Conservation (phyloP, 805 yeast genomes). For the Yarrowia osloensis region DNA sequence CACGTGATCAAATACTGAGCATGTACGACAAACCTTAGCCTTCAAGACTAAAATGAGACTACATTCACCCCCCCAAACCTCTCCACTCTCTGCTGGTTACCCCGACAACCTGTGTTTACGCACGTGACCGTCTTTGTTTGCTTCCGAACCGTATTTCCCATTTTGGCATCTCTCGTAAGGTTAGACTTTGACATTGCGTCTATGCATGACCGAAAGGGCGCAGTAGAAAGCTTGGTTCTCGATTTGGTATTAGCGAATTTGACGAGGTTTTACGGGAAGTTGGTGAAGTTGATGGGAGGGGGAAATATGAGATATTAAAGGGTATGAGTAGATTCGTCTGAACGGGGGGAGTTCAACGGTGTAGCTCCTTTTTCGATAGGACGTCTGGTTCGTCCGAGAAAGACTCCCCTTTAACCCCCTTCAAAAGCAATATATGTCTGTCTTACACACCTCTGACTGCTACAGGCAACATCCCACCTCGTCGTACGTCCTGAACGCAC, state of each 20-base stretch:
- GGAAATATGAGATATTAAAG: no score
- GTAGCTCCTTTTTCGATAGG: no score
- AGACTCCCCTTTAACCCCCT: no score
- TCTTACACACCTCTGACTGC: no score
- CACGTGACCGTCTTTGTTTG: slow-evolving; percentile 24
- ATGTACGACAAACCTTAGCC: no score
- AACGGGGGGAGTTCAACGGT: not conserved
- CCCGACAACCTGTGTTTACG: slow-evolving; percentile 16
- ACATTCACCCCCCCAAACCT: no score
- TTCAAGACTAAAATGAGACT: no score
- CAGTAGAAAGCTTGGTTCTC: not conserved
- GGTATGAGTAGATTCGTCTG: not conserved
- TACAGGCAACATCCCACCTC: not conserved
- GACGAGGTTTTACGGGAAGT: not conserved
- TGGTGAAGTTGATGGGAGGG: not conserved
- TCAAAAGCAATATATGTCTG: not conserved
- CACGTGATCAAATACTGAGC: no score
- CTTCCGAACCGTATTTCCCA: slow-evolving; percentile 1
- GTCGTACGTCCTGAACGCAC: not conserved
- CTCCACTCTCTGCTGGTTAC: not conserved
- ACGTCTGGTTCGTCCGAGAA: no score
- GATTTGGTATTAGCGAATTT: not conserved
- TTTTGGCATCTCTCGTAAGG: not conserved
- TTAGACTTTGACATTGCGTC: not conserved
- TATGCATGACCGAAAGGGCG: slow-evolving; percentile 17